A percentile compares a stretch with the other conserved stretches of the same genome.
phyloP scores from a whole-genome alignment of 148 eudicot species.

The Rheum nobile region DNA sequence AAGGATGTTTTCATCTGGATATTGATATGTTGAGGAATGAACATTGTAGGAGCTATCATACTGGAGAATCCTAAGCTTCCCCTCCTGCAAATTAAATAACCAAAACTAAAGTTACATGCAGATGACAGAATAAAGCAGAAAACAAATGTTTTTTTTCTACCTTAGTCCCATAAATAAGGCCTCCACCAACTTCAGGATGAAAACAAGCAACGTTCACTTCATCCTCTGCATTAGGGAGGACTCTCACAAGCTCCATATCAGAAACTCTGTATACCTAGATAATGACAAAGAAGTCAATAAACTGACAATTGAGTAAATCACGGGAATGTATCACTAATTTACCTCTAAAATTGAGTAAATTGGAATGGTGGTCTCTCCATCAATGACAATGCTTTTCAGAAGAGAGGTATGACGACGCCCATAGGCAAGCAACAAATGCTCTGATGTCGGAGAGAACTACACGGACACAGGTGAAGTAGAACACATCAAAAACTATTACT shows the following conservation, averaged over 20 bases:
- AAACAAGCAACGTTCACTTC: slow-evolving; percentile 99
- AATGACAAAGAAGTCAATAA: slow-evolving; percentile 7
- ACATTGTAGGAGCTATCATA: slow-evolving; percentile 38
- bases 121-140: neutral
- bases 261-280: slow-evolving; percentile 80
- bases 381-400: slow-evolving; percentile 81
- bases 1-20: slow-evolving; percentile 46
- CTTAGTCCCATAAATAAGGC: slow-evolving; percentile 97
- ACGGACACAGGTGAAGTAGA: neutral
- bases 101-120: slow-evolving; percentile 8
- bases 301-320: no score
- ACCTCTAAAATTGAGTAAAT: slow-evolving; percentile 94
- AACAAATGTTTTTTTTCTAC: slow-evolving; percentile 18
- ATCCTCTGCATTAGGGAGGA: slow-evolving; percentile 97
- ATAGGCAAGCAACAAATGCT: slow-evolving; percentile 90
- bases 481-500: neutral
- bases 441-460: slow-evolving; percentile 97
- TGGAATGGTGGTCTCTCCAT: slow-evolving; percentile 78
- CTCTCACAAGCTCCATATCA: slow-evolving; percentile 99
- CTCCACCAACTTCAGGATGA: slow-evolving; percentile 87
- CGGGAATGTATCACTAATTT: no score
- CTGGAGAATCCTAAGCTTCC: slow-evolving; percentile 87
- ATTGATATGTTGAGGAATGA: slow-evolving; percentile 26
- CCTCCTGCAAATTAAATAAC: slow-evolving; percentile 53
- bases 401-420: slow-evolving; percentile 96